A percentile compares a stretch with the other conserved stretches of the same genome.
These are phyloP conservation scores for Taphrina betulina DNA, from an alignment of 1,139 yeast species.

Conservation along the genomic window DNA sequence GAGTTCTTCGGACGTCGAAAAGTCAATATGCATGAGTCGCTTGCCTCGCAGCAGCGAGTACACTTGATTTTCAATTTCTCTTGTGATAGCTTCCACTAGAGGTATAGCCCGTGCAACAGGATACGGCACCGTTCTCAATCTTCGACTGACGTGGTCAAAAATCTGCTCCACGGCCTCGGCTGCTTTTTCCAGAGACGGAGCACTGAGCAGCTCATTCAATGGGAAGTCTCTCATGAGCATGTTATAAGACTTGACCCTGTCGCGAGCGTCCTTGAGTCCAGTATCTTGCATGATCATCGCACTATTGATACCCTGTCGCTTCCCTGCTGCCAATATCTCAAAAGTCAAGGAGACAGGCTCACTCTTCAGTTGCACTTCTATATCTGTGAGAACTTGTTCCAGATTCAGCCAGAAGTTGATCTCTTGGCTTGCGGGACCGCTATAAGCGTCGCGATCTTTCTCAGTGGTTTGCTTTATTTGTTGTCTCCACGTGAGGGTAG, in stretches of 20 bases:
- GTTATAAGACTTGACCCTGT: conserved; percentile 48
- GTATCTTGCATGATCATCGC: conserved; percentile 61
- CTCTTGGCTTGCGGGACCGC: conserved; percentile 68
- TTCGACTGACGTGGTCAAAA: conserved; percentile 62
- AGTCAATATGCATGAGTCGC: conserved; percentile 47
- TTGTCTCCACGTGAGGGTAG: conserved; percentile 71
- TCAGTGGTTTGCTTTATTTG: conserved; percentile 61
- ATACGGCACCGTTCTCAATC: conserved; percentile 59
- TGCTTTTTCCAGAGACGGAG: conserved; percentile 52
- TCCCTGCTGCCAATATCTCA: conserved; percentile 64
- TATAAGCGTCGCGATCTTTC: conserved; percentile 53
- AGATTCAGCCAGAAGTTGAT: conserved; percentile 75
- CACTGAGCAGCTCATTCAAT: conserved; percentile 57
- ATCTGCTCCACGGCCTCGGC: conserved; percentile 52
- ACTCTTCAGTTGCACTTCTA: conserved; percentile 59
- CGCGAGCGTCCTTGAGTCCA: conserved; percentile 61
- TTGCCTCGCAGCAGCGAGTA: conserved; percentile 40
- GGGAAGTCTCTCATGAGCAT: conserved; percentile 72
- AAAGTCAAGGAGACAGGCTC: conserved; percentile 60
- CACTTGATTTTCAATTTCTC: conserved; percentile 49
- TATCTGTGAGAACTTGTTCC: conserved; percentile 59
- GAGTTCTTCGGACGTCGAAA: conserved; percentile 44
- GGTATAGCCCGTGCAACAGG: conserved; percentile 66
- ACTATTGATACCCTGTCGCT: conserved; percentile 67
- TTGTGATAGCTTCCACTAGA: conserved; percentile 61